phyloP scores from a whole-genome alignment of 495 filamentous ascomycete genomes.

The Friedmanniomyces endolithicus region DNA sequence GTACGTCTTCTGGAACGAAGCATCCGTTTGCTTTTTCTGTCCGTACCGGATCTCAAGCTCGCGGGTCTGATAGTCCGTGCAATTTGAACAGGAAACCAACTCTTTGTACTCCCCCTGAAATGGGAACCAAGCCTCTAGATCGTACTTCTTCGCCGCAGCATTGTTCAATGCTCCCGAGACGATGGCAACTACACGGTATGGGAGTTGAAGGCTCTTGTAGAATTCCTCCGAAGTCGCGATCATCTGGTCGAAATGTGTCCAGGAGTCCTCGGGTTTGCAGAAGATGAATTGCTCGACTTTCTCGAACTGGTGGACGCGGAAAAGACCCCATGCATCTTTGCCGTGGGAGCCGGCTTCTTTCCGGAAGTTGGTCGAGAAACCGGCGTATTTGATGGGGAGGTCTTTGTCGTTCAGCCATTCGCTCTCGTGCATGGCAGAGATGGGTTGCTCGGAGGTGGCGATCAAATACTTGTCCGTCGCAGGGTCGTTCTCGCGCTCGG shows the following conservation, averaged over 20 bases:
- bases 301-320: conserved; percentile 96
- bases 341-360: conserved; percentile 89
- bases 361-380: conserved; percentile 87
- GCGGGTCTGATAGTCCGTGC: conserved; percentile 33
- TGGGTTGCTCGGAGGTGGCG: conserved; percentile 90
- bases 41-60: conserved; percentile 76
- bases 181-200: conserved; percentile 82
- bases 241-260: conserved; percentile 90
- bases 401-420: conserved; percentile 84
- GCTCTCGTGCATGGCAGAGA: conserved; percentile 81
- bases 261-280: conserved; percentile 87
- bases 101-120: conserved; percentile 94
- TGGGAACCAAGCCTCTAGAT: conserved; percentile 95
- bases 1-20: conserved; percentile 61
- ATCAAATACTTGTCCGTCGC: conserved; percentile 93
- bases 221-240: conserved; percentile 83
- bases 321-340: conserved; percentile 95
- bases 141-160: conserved; percentile 86
- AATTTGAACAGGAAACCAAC: conserved; percentile 61
- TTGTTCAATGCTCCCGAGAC: conserved; percentile 93
- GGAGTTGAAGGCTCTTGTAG: conserved; percentile 77
- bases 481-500: conserved; percentile 63
- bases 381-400: conserved; percentile 84
- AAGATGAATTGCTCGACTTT: conserved; percentile 96
- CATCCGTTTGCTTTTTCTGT: conserved; percentile 61